Evolutionary conservation across 257 asterid genomes (phyloP), one percentile per base, ranked within the genome.

Genomic region (Jasminum sambac): DNA sequence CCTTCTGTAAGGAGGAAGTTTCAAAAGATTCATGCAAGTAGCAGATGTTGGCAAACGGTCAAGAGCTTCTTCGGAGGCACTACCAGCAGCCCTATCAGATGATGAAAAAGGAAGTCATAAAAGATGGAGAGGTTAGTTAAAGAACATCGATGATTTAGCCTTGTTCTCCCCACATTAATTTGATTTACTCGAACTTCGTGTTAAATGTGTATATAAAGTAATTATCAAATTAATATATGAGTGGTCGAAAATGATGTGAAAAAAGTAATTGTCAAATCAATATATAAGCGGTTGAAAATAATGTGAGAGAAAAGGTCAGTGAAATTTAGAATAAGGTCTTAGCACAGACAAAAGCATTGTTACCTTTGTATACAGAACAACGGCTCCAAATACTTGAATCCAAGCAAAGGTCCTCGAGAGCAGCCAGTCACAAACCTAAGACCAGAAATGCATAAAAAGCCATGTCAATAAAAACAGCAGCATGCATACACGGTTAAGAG

Each of bases 1-100:
- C 99, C 97, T 95, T 88, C 88, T 69, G 79, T 95, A 95, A 23
- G 99, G 99, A 37, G 99, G 99, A 77, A 95, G 96, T 77, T 95
- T 91, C 65, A 95, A 82, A 58, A 95, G 98, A 84, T 95, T 95
- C 99, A 95, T 89, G 93, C 99, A 95, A 66, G 99, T 95, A 41
- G 98, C 96, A 39, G 99, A 85, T 48, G 99, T 91, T 24, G 99
- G 99, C 81, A 95, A 84, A 66, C 99, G 89, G 73, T 88, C 95
- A 57, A 95, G 88, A 52, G 89, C 80, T 79, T 89, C 98, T 66
- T 91, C 99, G 8, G 98, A 83, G 64, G 90, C 96, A 84, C 76
- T 80, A 71, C 98, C 99, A 66, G 95, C 90, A 74, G 96, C 92
- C 86, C 99, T 95, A 78, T 77, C 23, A 67, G 60, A 64, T 17